phyloP scores from a whole-genome alignment of 2,329 filamentous ascomycete genomes.

The Hypoxylon sp. region DNA sequence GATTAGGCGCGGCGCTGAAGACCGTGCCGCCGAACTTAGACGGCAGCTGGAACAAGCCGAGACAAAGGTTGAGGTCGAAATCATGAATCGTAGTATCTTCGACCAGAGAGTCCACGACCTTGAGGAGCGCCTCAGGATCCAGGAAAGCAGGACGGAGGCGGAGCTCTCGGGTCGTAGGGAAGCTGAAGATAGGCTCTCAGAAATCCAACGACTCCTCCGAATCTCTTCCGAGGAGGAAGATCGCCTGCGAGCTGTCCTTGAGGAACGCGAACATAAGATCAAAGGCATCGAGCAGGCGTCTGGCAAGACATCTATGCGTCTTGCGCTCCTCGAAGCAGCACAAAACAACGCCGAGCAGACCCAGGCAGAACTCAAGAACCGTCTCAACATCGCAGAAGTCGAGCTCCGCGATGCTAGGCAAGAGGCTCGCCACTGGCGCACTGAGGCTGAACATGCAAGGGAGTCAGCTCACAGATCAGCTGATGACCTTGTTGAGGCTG shows the following conservation, averaged over 20 bases:
- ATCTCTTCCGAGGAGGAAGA: constrained; percentile 79
- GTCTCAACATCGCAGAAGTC: constrained; percentile 64
- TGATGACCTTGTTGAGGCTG: constrained; percentile 61
- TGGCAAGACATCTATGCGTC: constrained; percentile 69
- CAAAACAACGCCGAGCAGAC: constrained; percentile 68
- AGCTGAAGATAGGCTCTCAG: constrained; percentile 78
- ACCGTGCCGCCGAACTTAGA: constrained; percentile 64
- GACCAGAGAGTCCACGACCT: constrained; percentile 75
- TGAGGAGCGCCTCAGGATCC: constrained; percentile 74
- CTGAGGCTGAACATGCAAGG: constrained; percentile 70
- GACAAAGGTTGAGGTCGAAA: constrained; percentile 70
- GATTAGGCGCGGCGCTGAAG: constrained; percentile 65
- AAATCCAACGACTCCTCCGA: constrained; percentile 77
- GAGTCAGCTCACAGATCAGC: constrained; percentile 64
- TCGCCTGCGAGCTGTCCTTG: constrained; percentile 73
- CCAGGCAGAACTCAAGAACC: constrained; percentile 67
- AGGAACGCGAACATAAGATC: constrained; percentile 77
- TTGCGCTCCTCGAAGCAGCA: constrained; percentile 76
- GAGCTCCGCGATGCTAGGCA: constrained; percentile 68
- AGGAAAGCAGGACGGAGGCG: constrained; percentile 73
- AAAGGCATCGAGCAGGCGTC: constrained; percentile 68
- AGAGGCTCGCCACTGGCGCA: constrained; percentile 71
- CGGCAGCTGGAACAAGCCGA: constrained; percentile 69
- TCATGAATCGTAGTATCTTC: constrained; percentile 69
- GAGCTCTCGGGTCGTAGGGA: constrained; percentile 73